Base-by-base conservation (phyloP, 2,329 filamentous ascomycete species). In the Colletotrichum horii region DNA sequence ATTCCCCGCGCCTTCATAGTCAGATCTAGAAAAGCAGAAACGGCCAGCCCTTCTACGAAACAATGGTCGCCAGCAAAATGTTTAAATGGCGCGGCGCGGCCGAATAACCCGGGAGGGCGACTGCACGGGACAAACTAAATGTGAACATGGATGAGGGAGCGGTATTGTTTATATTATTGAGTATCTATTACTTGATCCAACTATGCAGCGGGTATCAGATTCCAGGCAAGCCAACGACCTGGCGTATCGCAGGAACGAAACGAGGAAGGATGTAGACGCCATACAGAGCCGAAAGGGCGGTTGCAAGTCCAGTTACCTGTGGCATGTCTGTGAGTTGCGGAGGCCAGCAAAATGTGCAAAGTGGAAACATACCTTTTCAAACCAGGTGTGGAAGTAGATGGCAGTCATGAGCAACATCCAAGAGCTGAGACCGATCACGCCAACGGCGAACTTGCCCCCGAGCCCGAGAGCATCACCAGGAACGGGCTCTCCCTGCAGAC, bases 361-460 rank as follows among this genome's bases (percentile, higher is more conserved):
- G n/a, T 0, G 6, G 22, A n/a, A 55, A 83, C 89, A 81, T 80
- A 94, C 94, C 93, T 98, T 99, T 87, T 99, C 97, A 80, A 97
- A 93, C 96, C 96, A 98, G 1, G 97, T 99, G 84, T 99, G 97
- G 82, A 99, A 99, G 89, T 96, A 99, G 52, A 97, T 96, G 4
- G 96, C 96, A 55, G 97, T 99, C 97, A 99, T 99, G 76, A 98
- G 89, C 83, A 99, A 85, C 97, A 99, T 99, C 95, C 97, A 98
- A 87, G 93, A 91, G 81, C 93, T 95, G 81, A 98, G 80, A 0
- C 85, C 92, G 22, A 94, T 90, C 30, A 98, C 91, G 0, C 82
- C 89, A 28, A 89, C 85, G 77, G 93, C 90, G 78, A 94, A 86
- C 88, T 91, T 87, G 79, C 85, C 85, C 11, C 89, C 85, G 66